Conservation (phyloP, 768 basidiomycete species). For the Xerocomellus amylosporus region DNA sequence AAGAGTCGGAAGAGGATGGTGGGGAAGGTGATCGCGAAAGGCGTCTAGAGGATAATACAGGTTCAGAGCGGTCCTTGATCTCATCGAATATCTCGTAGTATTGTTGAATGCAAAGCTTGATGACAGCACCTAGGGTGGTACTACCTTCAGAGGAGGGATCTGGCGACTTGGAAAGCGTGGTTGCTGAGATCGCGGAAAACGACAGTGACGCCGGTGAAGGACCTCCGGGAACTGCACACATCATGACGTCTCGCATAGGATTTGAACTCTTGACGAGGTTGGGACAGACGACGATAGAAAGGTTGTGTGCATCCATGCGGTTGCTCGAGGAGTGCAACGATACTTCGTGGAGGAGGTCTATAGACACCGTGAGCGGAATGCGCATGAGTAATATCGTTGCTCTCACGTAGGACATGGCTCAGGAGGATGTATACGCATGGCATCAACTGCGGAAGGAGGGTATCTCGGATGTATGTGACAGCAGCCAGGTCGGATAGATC, state of each 20-base stretch:
- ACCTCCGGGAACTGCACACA: conserved; percentile 61
- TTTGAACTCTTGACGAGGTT: conserved; percentile 74
- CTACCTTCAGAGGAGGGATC: conserved; percentile 40
- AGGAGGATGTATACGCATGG: conserved; percentile 73
- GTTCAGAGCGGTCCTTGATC: conserved; percentile 66
- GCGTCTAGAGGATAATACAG: conserved; percentile 34
- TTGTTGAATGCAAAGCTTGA: conserved; percentile 75
- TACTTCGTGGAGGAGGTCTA: conserved; percentile 80
- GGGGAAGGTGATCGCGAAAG: conserved; percentile 31
- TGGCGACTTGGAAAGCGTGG: conserved; percentile 23
- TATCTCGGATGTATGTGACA: conserved; percentile 66
- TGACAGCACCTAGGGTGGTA: conserved; percentile 66
- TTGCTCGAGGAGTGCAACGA: conserved; percentile 65
- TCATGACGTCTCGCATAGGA: conserved; percentile 67
- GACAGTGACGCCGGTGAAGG: conserved; percentile 34
- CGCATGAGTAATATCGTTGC: not conserved
- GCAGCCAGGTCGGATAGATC: conserved; percentile 56
- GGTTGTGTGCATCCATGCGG: conserved; percentile 81
- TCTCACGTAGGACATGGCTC: conserved; percentile 63
- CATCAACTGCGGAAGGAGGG: conserved; percentile 62
- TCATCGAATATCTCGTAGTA: conserved; percentile 90
- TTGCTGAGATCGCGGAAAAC: conserved; percentile 11
- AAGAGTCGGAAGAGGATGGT: conserved; percentile 22
- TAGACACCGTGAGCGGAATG: not conserved
- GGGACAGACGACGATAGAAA: conserved; percentile 74